Base-by-base conservation (phyloP, 106 monocot genomes). In the Narthecium ossifragum region DNA sequence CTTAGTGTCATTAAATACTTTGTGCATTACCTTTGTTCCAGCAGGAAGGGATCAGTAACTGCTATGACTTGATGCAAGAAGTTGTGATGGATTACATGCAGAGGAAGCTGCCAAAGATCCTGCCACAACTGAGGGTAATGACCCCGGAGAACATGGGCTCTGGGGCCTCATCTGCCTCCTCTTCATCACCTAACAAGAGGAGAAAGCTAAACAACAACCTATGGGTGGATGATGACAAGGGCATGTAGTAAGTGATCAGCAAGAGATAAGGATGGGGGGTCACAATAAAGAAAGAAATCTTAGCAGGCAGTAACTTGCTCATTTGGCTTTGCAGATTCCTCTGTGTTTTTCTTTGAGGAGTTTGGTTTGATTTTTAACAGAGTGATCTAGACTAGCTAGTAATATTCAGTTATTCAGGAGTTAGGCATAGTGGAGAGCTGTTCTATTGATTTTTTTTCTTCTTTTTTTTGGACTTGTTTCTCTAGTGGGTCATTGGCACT, bases 21-120 rank as follows among this genome's bases (percentile, higher is more conserved):
- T 18, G 20, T 53, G 28, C 8, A 8, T 5, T 53, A 28, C 13
- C 13, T 56, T 59, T 31, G 46, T 23, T 24, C 47, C 26, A 70
- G 41, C 37, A 88, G 88, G 88, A 88, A 46, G 68, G 71, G 23
- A 77, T 84, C 27, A 48, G 26, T 24, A 70, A 39, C 25, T 84
- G 80, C 63, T 88, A 80, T 39, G 58, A 29, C 27, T 37, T 84
- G n/a, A 74, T 88, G 80, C 73, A 77, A 46, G 70, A 71, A 52
- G 9, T 61, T 60, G 51, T 59, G 15, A 63, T 73, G 2, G 59
- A 56, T 8, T 55, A 38, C 21, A 64, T 26, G 30, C 50, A 54
- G 32, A 68, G 65, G 53, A 57, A 51, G 26, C 56, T 72, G 6
- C 67, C 54, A 4, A 48, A 50, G 33, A 64, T 68, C 52, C 49